Percentiles rank a stretch among this genome's conserved stretches.
These are phyloP conservation scores for Anthostomella pinea DNA, from an alignment of 2,329 filamentous ascomycete genomes.

Conservation along the genomic window DNA sequence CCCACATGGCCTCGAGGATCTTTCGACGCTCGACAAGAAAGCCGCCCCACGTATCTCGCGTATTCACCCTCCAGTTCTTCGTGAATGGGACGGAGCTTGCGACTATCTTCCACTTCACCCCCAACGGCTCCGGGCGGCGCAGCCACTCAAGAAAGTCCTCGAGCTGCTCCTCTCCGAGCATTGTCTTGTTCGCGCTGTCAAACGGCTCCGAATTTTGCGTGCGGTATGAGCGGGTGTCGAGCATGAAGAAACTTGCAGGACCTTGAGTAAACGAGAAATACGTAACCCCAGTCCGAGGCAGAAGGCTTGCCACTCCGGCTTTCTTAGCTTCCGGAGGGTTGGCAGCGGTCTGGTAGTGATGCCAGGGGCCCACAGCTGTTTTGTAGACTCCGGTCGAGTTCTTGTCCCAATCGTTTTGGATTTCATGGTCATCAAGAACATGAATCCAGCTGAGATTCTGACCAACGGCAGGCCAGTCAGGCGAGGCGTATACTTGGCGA, in stretches of 20 bases:
- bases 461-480: slow-evolving; percentile 77
- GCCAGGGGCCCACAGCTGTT: slow-evolving; percentile 78
- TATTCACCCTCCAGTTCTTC: slow-evolving; percentile 92
- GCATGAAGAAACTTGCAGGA: slow-evolving; percentile 89
- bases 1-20: slow-evolving; percentile 91
- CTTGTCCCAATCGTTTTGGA: slow-evolving; percentile 86
- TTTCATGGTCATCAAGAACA: slow-evolving; percentile 95
- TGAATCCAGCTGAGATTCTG: slow-evolving; percentile 94
- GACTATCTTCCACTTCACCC: slow-evolving; percentile 91
- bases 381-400: slow-evolving; percentile 79
- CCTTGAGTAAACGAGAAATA: slow-evolving; percentile 91
- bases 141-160: slow-evolving; percentile 78
- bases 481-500: slow-evolving; percentile 90
- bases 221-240: slow-evolving; percentile 87
- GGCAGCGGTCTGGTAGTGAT: slow-evolving; percentile 77
- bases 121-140: slow-evolving; percentile 64
- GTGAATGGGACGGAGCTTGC: slow-evolving; percentile 92
- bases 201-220: slow-evolving; percentile 62
- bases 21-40: slow-evolving; percentile 76
- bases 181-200: slow-evolving; percentile 69
- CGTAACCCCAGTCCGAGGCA: slow-evolving; percentile 55
- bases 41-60: slow-evolving; percentile 89
- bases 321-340: slow-evolving; percentile 72
- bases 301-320: slow-evolving; percentile 38
- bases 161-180: slow-evolving; percentile 80